phyloP scores from a whole-genome alignment of 305 asterid genomes.

The Salvia sclarea region DNA sequence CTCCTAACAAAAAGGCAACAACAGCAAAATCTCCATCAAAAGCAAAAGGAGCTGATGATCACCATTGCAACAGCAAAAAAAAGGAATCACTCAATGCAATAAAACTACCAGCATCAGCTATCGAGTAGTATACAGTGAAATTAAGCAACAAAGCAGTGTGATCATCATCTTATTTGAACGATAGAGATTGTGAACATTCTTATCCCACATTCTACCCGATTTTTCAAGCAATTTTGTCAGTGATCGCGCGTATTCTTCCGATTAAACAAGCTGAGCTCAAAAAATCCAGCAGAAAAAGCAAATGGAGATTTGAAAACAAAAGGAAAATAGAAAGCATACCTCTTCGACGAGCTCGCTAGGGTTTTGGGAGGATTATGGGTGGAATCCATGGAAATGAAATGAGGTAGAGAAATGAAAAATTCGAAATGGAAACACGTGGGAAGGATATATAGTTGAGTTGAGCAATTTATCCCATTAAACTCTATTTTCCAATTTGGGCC shows the following conservation, averaged over 20 bases:
- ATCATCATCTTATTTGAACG: neutral
- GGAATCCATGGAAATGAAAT: constrained; percentile 25
- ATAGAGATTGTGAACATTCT: neutral
- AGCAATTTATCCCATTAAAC: no score
- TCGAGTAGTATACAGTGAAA: neutral
- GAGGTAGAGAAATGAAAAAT: neutral
- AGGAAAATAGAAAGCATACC: neutral
- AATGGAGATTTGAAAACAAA: neutral
- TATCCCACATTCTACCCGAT: neutral
- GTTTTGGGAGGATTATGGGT: constrained; percentile 22
- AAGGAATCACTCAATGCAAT: neutral
- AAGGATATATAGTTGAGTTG: no score
- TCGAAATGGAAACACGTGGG: neutral
- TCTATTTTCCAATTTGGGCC: no score
- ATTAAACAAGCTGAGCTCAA: neutral
- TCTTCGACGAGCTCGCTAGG: constrained; percentile 15
- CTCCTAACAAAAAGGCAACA: neutral
- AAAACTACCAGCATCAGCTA: constrained; percentile 15
- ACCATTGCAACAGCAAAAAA: neutral
- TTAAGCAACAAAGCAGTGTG: constrained; percentile 6
- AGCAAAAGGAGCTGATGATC: neutral
- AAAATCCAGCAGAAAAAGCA: neutral
- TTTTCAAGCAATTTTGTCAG: neutral
- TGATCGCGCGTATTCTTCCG: neutral
- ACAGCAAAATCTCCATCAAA: neutral